These are phyloP conservation scores for Zanthoxylum bungeanum DNA, from an alignment of 345 rosid genomes.

Conservation along the genomic window DNA sequence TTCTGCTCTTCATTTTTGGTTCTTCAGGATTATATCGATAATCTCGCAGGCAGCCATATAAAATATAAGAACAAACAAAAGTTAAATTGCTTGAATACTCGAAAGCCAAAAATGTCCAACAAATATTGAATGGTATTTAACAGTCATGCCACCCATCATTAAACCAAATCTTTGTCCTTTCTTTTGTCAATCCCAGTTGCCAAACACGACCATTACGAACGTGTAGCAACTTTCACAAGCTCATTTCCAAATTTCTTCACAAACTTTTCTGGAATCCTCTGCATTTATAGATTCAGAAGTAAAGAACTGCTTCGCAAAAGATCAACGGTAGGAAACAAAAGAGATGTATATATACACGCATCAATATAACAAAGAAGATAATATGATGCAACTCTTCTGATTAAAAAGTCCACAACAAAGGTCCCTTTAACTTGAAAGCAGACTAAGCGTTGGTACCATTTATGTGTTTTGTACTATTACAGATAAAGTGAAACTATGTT, in stretches of 20 bases:
- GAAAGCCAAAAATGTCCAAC: slow-evolving; percentile 33
- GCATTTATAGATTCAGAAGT: background rate
- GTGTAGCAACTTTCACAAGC: slow-evolving; percentile 30
- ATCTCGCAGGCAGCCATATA: slow-evolving; percentile 36
- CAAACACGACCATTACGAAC: slow-evolving; percentile 35
- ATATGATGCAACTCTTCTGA: background rate
- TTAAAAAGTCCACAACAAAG: background rate
- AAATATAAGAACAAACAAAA: slow-evolving; percentile 34
- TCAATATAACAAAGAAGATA: background rate
- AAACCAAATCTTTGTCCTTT: slow-evolving; percentile 30
- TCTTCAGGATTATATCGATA: background rate
- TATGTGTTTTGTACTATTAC: background rate
- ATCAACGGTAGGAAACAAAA: background rate
- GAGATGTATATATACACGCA: background rate
- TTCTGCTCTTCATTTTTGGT: background rate
- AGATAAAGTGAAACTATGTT: background rate
- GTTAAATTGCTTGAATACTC: slow-evolving; percentile 28
- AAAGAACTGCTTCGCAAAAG: background rate
- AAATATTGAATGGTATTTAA: slow-evolving; percentile 26
- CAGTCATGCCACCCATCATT: slow-evolving; percentile 41
- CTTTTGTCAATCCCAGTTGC: slow-evolving; percentile 30
- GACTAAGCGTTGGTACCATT: background rate
- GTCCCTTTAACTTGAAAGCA: background rate
- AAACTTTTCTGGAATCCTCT: slow-evolving; percentile 40
- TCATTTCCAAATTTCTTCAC: slow-evolving; percentile 28